Percentiles rank a stretch among this genome's conserved stretches.
Evolutionary conservation across 2,329 filamentous ascomycete species (phyloP).

Genomic region (Claviceps purpurea): DNA sequence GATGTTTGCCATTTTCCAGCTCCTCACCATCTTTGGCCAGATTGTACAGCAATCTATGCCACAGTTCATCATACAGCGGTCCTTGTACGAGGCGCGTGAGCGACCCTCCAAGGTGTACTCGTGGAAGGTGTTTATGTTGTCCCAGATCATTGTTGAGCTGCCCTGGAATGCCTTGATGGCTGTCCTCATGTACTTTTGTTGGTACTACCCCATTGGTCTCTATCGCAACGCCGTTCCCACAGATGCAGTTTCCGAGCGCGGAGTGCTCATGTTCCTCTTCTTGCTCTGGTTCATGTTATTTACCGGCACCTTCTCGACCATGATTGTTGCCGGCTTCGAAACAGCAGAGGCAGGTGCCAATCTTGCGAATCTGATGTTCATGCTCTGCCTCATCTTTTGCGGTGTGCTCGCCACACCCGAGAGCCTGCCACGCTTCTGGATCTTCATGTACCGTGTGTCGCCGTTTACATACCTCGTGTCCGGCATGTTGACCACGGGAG

Average conservation of each 20-base stretch:
- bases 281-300: conserved; percentile 66
- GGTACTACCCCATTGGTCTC: conserved; percentile 78
- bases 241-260: conserved; percentile 51
- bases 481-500: conserved; percentile 55
- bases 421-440: conserved; percentile 61
- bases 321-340: conserved; percentile 64
- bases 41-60: conserved; percentile 74
- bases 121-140: conserved; percentile 75
- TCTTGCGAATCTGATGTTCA: conserved; percentile 63
- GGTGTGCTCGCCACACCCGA: conserved; percentile 55
- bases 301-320: conserved; percentile 66
- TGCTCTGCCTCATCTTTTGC: conserved; percentile 61
- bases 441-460: conserved; percentile 66
- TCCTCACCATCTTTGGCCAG: conserved; percentile 69
- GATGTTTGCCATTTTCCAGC: conserved; percentile 76
- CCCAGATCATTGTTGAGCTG: conserved; percentile 72
- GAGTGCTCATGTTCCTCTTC: conserved; percentile 67
- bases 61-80: conserved; percentile 69
- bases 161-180: conserved; percentile 72
- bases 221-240: conserved; percentile 54
- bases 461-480: conserved; percentile 73
- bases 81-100: conserved; percentile 74
- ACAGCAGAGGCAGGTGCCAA: conserved; percentile 64
- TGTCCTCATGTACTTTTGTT: conserved; percentile 64
- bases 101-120: conserved; percentile 73